Percentiles rank a stretch among this genome's conserved stretches.
Conservation (phyloP, 1,284 basidiomycete genomes). For the Sporisorium scitamineum region DNA sequence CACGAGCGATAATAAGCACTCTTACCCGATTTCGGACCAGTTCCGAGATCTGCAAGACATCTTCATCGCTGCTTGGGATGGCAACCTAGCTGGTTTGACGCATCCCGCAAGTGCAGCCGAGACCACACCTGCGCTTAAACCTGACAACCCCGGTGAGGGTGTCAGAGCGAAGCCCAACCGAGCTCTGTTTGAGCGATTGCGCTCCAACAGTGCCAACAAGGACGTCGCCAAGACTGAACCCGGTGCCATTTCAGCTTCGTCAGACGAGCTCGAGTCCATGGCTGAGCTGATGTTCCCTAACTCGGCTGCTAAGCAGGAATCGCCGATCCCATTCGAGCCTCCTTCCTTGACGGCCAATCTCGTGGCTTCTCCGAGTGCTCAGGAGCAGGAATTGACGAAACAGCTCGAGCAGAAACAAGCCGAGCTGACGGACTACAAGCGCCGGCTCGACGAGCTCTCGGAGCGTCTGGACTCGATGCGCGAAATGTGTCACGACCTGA, state of each 20-base stretch:
- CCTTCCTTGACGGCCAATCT: neutral
- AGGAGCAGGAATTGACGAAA: conserved; percentile 6
- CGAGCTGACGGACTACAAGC: conserved; percentile 19
- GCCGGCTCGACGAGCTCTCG: conserved; percentile 20
- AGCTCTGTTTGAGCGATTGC: conserved; percentile 24
- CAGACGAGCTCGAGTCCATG: conserved; percentile 29
- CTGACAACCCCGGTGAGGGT: neutral
- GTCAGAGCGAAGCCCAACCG: conserved; percentile 17
- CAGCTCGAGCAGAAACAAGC: conserved; percentile 22
- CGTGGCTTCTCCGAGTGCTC: neutral
- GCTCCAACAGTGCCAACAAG: conserved; percentile 12
- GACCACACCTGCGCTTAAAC: neutral
- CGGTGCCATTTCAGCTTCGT: neutral
- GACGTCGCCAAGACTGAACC: neutral
- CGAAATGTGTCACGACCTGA: conserved; percentile 40
- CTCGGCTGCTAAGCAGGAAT: neutral
- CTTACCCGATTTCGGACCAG: conserved; percentile 31
- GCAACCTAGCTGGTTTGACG: conserved; percentile 21
- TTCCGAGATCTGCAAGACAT: conserved; percentile 38
- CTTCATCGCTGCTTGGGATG: conserved; percentile 40
- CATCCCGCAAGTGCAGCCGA: neutral
- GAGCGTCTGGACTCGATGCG: conserved; percentile 35
- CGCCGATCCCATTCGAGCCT: neutral
- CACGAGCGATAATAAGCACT: conserved; percentile 7
- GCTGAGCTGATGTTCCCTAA: conserved; percentile 24